phyloP scores from a whole-genome alignment of 306 rosid species.

The Casuarina equisetifolia region DNA sequence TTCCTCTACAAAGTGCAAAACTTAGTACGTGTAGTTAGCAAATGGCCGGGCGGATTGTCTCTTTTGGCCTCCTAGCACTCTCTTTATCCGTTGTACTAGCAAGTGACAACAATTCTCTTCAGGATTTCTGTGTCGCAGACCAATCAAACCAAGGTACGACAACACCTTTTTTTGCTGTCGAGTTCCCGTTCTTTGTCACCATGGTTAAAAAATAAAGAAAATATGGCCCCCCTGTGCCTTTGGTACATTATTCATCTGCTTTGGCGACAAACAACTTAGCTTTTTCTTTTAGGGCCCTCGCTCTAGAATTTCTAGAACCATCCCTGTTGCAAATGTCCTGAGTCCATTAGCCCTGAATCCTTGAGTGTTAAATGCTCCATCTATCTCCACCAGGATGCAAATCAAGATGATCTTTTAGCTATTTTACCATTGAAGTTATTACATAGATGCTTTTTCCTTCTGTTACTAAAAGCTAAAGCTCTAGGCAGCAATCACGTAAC shows the following conservation, averaged over 20 bases:
- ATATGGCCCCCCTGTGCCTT: neutral
- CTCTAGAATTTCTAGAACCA: neutral
- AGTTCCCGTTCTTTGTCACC: neutral
- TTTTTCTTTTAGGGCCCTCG: neutral
- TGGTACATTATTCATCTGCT: neutral
- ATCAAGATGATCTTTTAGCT: neutral
- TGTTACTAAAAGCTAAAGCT: no score
- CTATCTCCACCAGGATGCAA: neutral
- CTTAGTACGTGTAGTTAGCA: neutral
- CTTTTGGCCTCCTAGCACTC: neutral
- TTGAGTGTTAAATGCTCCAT: neutral
- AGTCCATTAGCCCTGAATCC: neutral
- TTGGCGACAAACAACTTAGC: neutral
- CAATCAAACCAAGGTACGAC: slow-evolving; percentile 15
- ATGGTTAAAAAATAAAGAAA: neutral
- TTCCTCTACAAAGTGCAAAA: no score
- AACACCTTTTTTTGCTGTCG: neutral
- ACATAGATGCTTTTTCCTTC: no score
- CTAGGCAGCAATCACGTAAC: no score
- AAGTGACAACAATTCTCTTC: slow-evolving; percentile 35
- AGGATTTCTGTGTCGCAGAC: slow-evolving; percentile 50
- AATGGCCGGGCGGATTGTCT: neutral
- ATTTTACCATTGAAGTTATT: neutral
- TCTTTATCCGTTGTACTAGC: slow-evolving; percentile 6
- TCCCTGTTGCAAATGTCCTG: neutral